A percentile compares a stretch with the other conserved stretches of the same genome.
phyloP scores from a whole-genome alignment of 129 eudicot genomes.

The Kitagawia praeruptora region DNA sequence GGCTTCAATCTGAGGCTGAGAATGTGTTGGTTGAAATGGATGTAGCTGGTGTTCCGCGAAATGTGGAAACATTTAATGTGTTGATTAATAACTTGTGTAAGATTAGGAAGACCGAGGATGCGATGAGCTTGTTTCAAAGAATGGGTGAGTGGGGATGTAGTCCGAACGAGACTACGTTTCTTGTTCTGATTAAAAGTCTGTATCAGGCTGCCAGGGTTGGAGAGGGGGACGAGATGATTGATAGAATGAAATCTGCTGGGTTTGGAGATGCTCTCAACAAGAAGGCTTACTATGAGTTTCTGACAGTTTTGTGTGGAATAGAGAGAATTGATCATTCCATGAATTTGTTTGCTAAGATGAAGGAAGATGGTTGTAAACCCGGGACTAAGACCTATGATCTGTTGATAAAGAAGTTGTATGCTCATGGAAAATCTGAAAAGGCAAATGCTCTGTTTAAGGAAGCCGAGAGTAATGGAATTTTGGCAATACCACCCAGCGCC shows the following conservation, averaged over 20 bases:
- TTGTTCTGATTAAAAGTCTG: slow-evolving; percentile 64
- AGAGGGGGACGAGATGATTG: slow-evolving; percentile 95
- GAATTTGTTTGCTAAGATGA: slow-evolving; percentile 69
- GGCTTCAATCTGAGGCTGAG: slow-evolving; percentile 56
- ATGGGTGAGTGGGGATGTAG: slow-evolving; percentile 95
- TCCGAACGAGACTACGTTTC: slow-evolving; percentile 73
- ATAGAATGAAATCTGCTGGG: slow-evolving; percentile 83
- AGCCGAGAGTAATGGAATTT: slow-evolving; percentile 55
- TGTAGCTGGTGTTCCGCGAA: slow-evolving; percentile 79
- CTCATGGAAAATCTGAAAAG: slow-evolving; percentile 65
- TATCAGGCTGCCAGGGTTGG: slow-evolving; percentile 93
- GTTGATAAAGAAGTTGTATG: slow-evolving; percentile 69
- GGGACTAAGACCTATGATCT: slow-evolving; percentile 76
- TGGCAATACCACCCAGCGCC: slow-evolving; percentile 39
- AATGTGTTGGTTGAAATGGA: slow-evolving; percentile 81
- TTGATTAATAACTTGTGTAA: slow-evolving; percentile 49
- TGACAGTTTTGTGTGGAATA: slow-evolving; percentile 76
- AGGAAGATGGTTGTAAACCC: slow-evolving; percentile 67
- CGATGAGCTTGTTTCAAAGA: slow-evolving; percentile 55
- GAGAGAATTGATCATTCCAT: slow-evolving; percentile 90
- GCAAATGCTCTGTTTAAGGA: slow-evolving; percentile 77
- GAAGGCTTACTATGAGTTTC: slow-evolving; percentile 60
- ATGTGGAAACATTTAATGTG: slow-evolving; percentile 77
- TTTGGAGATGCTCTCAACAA: slow-evolving; percentile 52
- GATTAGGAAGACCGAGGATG: slow-evolving; percentile 61